Evolutionary conservation across 2,329 filamentous ascomycete genomes (phyloP).

Genomic region (Aspergillus luchuensis): DNA sequence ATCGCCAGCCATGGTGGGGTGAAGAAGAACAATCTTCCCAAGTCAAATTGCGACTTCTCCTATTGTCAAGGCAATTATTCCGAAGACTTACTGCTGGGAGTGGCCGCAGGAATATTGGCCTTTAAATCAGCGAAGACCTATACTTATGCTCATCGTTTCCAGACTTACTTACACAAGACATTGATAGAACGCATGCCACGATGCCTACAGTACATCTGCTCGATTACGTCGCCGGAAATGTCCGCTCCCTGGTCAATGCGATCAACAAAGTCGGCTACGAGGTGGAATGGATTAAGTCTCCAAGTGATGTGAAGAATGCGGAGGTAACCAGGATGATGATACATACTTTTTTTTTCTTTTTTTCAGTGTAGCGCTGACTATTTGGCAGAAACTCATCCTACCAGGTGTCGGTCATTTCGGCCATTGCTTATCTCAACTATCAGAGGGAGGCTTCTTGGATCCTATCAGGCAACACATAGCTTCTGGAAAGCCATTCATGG

Average conservation of each 20-base stretch:
- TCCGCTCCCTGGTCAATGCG: slow-evolving; percentile 93
- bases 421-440: slow-evolving; percentile 85
- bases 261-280: slow-evolving; percentile 94
- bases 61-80: slow-evolving; percentile 1
- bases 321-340: slow-evolving; percentile 62
- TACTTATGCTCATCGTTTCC: neutral
- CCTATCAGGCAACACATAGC: slow-evolving; percentile 81
- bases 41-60: neutral
- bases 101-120: neutral
- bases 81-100: neutral
- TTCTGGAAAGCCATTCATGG: slow-evolving; percentile 95
- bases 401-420: slow-evolving; percentile 98
- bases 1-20: slow-evolving; percentile 5
- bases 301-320: slow-evolving; percentile 79
- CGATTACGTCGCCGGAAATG: slow-evolving; percentile 94
- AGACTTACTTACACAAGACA: neutral
- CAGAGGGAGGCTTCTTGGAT: slow-evolving; percentile 77
- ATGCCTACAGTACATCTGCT: slow-evolving; percentile 57
- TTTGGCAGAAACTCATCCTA: slow-evolving; percentile 78
- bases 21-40: slow-evolving; percentile 12
- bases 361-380: slow-evolving; percentile 7
- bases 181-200: neutral
- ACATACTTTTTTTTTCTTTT: neutral
- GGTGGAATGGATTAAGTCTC: slow-evolving; percentile 86
- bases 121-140: neutral